These are phyloP conservation scores for Lepidium campestre DNA, from an alignment of 441 rosid genomes.

Conservation along the genomic window DNA sequence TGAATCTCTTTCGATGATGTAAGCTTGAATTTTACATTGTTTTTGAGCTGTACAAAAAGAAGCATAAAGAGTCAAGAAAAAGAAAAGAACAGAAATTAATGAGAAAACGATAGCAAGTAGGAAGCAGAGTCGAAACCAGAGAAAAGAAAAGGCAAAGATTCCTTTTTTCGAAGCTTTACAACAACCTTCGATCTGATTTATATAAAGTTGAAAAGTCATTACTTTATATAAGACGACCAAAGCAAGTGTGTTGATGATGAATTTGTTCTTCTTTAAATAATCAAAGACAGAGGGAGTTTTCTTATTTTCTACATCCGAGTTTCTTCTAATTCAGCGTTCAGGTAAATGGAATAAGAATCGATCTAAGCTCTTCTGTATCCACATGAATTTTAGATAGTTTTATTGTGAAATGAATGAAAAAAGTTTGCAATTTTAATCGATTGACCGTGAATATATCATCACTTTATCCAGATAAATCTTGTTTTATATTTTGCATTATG, in stretches of 20 bases:
- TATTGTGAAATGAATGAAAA: background rate
- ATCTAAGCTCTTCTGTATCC: background rate
- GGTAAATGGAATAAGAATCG: constrained; percentile 5
- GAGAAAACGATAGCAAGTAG: background rate
- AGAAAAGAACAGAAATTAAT: background rate
- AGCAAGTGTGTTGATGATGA: background rate
- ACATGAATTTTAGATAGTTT: background rate
- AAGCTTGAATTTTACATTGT: background rate
- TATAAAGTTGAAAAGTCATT: background rate
- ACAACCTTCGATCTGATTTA: constrained; percentile 3
- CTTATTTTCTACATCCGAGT: background rate
- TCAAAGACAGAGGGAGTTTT: background rate
- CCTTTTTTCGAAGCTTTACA: constrained; percentile 1
- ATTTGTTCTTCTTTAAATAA: background rate
- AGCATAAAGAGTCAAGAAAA: background rate
- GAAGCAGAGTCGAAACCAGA: constrained; percentile 23
- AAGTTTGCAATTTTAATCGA: background rate
- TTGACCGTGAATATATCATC: background rate
- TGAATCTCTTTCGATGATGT: background rate
- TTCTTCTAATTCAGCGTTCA: constrained; percentile 14
- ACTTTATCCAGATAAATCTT: background rate
- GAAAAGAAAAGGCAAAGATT: constrained; percentile 9
- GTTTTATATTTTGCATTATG: background rate
- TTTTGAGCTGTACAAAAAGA: background rate
- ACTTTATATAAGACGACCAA: constrained; percentile 8